phyloP scores from a whole-genome alignment of 1,139 yeast species.

The Saccharomyces hybrid region DNA sequence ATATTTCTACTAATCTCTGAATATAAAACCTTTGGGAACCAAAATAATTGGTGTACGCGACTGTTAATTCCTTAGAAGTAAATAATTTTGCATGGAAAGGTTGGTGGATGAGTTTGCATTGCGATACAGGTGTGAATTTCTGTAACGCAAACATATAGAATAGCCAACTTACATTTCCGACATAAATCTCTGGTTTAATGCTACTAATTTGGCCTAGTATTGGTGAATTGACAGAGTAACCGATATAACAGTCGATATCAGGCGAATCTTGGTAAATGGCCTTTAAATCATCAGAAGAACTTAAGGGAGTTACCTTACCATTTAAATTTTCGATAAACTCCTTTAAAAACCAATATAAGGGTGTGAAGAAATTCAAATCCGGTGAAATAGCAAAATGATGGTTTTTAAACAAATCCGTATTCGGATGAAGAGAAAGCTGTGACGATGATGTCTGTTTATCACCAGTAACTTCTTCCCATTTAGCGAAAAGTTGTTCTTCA shows the following conservation, averaged over 20 bases:
- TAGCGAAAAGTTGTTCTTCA: background rate
- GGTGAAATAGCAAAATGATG: conserved; percentile 24
- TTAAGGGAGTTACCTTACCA: conserved; percentile 33
- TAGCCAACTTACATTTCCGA: conserved; percentile 73
- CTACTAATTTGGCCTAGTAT: background rate
- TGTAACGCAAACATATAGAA: conserved; percentile 52
- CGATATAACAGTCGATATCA: conserved; percentile 53
- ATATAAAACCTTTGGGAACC: conserved; percentile 78
- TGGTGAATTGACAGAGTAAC: conserved; percentile 53
- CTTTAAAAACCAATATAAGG: conserved; percentile 27
- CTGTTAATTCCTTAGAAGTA: conserved; percentile 41
- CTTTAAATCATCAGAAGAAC: conserved; percentile 17
- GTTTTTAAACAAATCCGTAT: conserved; percentile 2
- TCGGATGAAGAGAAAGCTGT: background rate
- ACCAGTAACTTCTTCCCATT: background rate
- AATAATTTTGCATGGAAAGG: conserved; percentile 49
- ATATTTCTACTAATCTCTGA: conserved; percentile 49
- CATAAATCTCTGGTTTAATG: conserved; percentile 27
- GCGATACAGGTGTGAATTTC: conserved; percentile 32
- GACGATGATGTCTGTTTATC: background rate
- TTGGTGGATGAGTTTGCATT: background rate
- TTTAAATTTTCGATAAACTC: conserved; percentile 34
- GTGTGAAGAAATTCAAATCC: conserved; percentile 30
- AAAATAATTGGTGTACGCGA: conserved; percentile 71
- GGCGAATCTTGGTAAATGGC: background rate